Evolutionary conservation across 768 basidiomycete genomes (phyloP).

Genomic region (Xanthoconium stramineum): DNA sequence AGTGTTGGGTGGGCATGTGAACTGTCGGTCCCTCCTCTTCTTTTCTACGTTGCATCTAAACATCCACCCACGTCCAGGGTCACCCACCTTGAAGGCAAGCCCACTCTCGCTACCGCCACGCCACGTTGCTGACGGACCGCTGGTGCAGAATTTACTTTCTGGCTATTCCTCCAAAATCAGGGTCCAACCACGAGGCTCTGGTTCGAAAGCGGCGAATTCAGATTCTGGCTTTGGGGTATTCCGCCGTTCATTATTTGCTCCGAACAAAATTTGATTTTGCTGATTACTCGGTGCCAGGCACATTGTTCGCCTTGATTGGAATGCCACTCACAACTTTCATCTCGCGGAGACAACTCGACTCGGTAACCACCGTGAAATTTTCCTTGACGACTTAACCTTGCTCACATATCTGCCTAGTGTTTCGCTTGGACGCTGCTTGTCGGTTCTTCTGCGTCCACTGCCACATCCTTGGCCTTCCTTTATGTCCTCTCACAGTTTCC

Average conservation of each 20-base stretch:
- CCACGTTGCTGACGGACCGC: slow-evolving; percentile 2
- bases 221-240: slow-evolving; percentile 65
- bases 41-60: slow-evolving; percentile 2
- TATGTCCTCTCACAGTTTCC: slow-evolving; percentile 73
- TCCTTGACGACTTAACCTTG: background rate
- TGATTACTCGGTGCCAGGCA: slow-evolving; percentile 43
- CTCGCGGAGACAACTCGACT: slow-evolving; percentile 54
- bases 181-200: slow-evolving; percentile 67
- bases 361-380: slow-evolving; percentile 35
- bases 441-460: slow-evolving; percentile 62
- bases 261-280: slow-evolving; percentile 2
- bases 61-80: slow-evolving; percentile 39
- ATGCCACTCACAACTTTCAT: slow-evolving; percentile 70
- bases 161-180: slow-evolving; percentile 81
- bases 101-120: background rate
- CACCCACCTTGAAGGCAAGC: slow-evolving; percentile 76
- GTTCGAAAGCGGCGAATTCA: slow-evolving; percentile 81
- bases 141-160: slow-evolving; percentile 68
- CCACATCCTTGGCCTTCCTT: slow-evolving; percentile 67
- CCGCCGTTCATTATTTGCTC: background rate
- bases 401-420: slow-evolving; percentile 41
- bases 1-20: slow-evolving; percentile 77
- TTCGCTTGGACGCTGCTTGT: slow-evolving; percentile 74
- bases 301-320: slow-evolving; percentile 59
- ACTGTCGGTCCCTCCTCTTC: slow-evolving; percentile 41